Evolutionary conservation across 345 rosid genomes (phyloP).

Genomic region (Dipteronia dyeriana): DNA sequence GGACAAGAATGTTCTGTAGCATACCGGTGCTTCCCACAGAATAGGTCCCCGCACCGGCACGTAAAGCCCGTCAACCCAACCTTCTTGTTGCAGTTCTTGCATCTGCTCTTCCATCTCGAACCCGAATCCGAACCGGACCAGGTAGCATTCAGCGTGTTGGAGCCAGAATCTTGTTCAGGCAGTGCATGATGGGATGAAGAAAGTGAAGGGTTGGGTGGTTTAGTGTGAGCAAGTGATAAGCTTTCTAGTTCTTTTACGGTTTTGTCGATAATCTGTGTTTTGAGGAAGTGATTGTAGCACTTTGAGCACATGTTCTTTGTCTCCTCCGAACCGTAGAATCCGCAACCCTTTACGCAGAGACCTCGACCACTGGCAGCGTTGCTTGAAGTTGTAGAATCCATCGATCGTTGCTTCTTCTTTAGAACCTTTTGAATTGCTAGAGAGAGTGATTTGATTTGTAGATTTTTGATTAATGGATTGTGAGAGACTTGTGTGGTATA

Average conservation of each 20-base stretch:
- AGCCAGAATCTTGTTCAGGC: neutral
- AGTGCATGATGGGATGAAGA: neutral
- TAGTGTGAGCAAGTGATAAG: neutral
- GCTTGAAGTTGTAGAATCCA: neutral
- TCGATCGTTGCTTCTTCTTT: neutral
- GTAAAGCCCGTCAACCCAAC: constrained; percentile 25
- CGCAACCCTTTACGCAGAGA: constrained; percentile 30
- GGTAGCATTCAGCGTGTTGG: neutral
- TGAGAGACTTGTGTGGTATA: neutral
- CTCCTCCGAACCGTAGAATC: constrained; percentile 25
- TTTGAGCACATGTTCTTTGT: constrained; percentile 32
- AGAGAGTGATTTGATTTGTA: neutral
- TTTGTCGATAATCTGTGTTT: neutral
- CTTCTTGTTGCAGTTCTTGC: constrained; percentile 25
- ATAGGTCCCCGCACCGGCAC: constrained; percentile 33
- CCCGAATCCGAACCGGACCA: neutral
- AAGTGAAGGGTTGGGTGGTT: neutral
- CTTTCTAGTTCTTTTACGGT: neutral
- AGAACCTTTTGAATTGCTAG: neutral
- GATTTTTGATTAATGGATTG: neutral
- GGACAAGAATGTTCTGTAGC: constrained; percentile 39
- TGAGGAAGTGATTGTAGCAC: constrained; percentile 33
- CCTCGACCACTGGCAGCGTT: neutral
- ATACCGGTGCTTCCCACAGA: constrained; percentile 37
- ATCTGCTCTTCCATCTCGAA: neutral